Evolutionary conservation across 2,329 filamentous ascomycete species (phyloP), one percentile per base, ranked within the genome.

Genomic region (Colletotrichum paranaense): DNA sequence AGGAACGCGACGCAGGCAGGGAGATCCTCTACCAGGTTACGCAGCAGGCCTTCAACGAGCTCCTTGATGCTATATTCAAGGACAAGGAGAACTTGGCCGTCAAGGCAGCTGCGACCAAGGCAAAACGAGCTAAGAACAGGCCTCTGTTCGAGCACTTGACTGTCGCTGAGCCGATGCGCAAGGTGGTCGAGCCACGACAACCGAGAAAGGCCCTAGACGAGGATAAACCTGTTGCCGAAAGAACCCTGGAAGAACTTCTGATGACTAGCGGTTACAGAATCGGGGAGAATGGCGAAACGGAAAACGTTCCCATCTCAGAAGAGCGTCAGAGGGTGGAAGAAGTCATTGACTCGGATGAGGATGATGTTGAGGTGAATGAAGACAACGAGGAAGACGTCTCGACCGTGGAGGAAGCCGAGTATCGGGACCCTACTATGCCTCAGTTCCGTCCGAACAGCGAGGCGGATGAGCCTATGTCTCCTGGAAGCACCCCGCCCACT

Each of bases 1-100:
- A 93, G 1, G 95, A 98, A 81, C 89, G 89, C 72, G 95, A 98
- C 80, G 92, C 94, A 6, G 95, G 94, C 49, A 94, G 93, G 77
- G 95, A 98, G 79, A 93, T 98, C 4, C 85, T 98, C 1, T 98
- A 97, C 79, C 94, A 98, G 80, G 92, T 97, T 38, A 95, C 94
- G 0, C 95, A 98, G 81, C 93, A 98, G 81, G 93, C 95, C 0
- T 94, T 98, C 84, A 98, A 98, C 78, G 95, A 98, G 82, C 86
- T 98, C 2, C 89, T 99, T 0, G 94, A 98, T 79, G 89, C 92
- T 1, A 87, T 99, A 0, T 99, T 99, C 85, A 93, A 93, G 76
- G 87, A 89, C 5, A 92, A 93, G 76, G 96, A 98, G 81, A 92
- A 95, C 75, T 81, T 94, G 22, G 92, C 95, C 1, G 84, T 97